phyloP scores from a whole-genome alignment of 257 asterid species.

The Voacanga thouarsii region DNA sequence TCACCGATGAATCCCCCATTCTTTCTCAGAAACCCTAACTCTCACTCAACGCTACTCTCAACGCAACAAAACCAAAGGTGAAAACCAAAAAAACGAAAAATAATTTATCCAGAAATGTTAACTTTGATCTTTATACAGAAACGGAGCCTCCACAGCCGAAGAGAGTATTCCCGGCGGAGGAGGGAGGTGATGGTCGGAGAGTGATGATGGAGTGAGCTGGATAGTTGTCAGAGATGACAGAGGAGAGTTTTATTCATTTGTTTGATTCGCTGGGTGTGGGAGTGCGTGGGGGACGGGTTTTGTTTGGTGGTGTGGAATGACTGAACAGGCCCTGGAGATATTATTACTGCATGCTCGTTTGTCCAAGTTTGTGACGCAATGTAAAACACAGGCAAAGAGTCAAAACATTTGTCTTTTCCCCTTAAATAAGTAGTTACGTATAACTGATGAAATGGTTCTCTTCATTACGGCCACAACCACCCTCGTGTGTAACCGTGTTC shows the following conservation, averaged over 20 bases:
- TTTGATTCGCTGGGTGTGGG: neutral
- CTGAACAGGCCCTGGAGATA: neutral
- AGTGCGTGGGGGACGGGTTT: neutral
- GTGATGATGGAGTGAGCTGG: neutral
- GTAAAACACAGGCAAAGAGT: too few relatives aligned
- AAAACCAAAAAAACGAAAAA: neutral
- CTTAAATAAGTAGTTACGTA: too few relatives aligned
- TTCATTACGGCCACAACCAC: too few relatives aligned
- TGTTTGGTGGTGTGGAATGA: neutral
- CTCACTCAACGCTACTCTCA: neutral
- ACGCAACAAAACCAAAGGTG: neutral
- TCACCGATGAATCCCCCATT: conserved; percentile 44
- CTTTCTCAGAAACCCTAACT: conserved; percentile 10
- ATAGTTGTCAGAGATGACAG: conserved; percentile 12
- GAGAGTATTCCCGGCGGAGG: neutral
- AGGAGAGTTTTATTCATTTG: neutral
- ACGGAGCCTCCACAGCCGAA: neutral
- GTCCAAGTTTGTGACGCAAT: too few relatives aligned
- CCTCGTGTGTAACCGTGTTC: too few relatives aligned
- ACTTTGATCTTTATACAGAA: neutral
- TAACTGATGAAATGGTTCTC: too few relatives aligned
- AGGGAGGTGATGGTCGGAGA: neutral
- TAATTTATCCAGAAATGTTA: neutral
- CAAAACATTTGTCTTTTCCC: too few relatives aligned
- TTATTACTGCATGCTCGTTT: too few relatives aligned